phyloP scores from a whole-genome alignment of 1,284 basidiomycete species.

The Caloboletus inedulis region DNA sequence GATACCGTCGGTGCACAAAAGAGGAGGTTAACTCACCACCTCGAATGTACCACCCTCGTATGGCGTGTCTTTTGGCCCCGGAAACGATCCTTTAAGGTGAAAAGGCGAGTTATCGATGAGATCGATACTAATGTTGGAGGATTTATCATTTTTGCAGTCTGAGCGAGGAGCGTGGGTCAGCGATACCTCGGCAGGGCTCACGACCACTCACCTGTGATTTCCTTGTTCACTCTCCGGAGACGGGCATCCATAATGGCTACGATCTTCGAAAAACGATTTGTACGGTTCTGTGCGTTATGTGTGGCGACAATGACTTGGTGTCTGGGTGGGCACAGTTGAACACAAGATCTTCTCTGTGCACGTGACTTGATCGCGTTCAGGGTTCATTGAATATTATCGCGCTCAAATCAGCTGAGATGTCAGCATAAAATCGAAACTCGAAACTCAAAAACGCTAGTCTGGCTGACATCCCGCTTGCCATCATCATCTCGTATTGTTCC shows the following conservation, averaged over 20 bases:
- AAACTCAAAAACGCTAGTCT: not conserved
- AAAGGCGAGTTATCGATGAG: slow-evolving; percentile 86
- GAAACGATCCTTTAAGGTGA: slow-evolving; percentile 86
- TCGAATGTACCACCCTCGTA: slow-evolving; percentile 94
- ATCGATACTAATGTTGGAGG: slow-evolving; percentile 80
- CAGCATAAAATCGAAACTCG: not conserved
- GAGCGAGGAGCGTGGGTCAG: slow-evolving; percentile 2
- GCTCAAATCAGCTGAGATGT: not conserved
- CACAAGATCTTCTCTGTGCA: slow-evolving; percentile 15
- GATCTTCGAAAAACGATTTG: not conserved
- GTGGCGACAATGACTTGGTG: not conserved
- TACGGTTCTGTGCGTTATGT: not conserved
- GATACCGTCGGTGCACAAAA: slow-evolving; percentile 8
- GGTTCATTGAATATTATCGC: not conserved
- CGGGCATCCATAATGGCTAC: slow-evolving; percentile 72
- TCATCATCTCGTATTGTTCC: too few relatives aligned
- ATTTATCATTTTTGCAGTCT: slow-evolving; percentile 95
- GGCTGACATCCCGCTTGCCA: too few relatives aligned
- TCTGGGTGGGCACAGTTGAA: not conserved
- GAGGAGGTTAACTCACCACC: slow-evolving; percentile 62
- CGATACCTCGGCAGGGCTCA: not conserved
- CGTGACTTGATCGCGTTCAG: slow-evolving; percentile 24
- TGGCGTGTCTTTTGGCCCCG: slow-evolving; percentile 91
- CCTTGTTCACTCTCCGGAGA: slow-evolving; percentile 87
- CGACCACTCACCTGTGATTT: slow-evolving; percentile 68